Evolutionary conservation across 495 filamentous ascomycete species (phyloP).

Genomic region (Neurospora hispaniola): DNA sequence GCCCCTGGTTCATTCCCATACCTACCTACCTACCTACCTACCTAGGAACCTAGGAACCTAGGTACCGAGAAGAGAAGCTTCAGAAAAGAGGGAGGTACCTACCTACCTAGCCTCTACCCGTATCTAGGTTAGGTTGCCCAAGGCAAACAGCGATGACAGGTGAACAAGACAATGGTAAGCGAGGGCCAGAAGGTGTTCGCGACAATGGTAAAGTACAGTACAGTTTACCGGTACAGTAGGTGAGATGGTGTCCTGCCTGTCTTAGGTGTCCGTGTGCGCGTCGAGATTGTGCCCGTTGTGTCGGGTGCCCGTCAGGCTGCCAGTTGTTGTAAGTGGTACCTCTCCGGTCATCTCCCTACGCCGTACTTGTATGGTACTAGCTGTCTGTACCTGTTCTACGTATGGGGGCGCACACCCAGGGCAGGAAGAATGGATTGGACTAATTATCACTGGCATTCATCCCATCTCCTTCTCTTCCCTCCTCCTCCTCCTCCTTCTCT

Average conservation of each 20-base stretch:
- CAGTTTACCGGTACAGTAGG: not conserved
- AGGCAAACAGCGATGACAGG: not conserved
- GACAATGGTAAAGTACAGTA: not conserved
- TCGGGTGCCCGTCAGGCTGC: not conserved
- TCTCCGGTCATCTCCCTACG: not conserved
- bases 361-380: not conserved
- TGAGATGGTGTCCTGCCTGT: not conserved
- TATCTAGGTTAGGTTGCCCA: not conserved
- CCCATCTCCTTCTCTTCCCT: slow-evolving; percentile 13
- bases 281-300: not conserved
- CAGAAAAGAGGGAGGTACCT: not conserved
- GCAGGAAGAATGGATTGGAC: not conserved
- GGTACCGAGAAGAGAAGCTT: not conserved
- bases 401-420: not conserved
- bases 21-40: too few species aligned
- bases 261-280: too few species aligned
- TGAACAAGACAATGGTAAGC: not conserved
- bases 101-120: not conserved
- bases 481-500: slow-evolving; percentile 15
- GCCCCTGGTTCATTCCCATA: not conserved
- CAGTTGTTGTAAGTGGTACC: not conserved
- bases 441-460: slow-evolving; percentile 1
- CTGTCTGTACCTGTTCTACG: not conserved
- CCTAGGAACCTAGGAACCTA: not conserved
- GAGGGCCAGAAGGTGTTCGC: not conserved